Conservation (phyloP, 2,329 filamentous ascomycete genomes). For the Chrysosporium keratinophilum region DNA sequence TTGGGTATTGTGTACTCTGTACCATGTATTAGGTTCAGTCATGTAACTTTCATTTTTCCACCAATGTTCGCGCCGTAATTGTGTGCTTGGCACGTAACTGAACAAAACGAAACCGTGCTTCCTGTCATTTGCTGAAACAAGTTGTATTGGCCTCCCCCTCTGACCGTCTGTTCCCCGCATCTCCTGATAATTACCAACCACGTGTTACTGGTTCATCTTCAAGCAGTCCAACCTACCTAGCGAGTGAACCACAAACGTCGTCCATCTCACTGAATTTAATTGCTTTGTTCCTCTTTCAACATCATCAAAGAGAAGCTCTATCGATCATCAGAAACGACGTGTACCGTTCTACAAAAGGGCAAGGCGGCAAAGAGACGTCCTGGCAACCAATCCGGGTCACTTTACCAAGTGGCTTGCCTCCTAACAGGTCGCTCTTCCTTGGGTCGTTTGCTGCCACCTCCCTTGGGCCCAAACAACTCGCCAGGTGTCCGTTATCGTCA, state of each 20-base stretch:
- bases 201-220: constrained; percentile 10
- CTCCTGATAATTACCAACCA: constrained; percentile 7
- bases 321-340: neutral
- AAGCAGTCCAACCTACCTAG: constrained; percentile 9
- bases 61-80: neutral
- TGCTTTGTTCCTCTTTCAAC: constrained; percentile 11
- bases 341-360: neutral
- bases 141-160: constrained; percentile 4
- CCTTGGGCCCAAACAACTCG: constrained; percentile 2
- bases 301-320: constrained; percentile 4
- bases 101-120: neutral
- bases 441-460: constrained; percentile 6
- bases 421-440: constrained; percentile 3
- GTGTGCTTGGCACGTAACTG: neutral
- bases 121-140: constrained; percentile 4
- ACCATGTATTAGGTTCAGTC: neutral
- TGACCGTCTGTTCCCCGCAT: constrained; percentile 10
- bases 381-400: constrained; percentile 3
- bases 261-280: constrained; percentile 8
- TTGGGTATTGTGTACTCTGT: neutral
- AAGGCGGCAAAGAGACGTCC: neutral
- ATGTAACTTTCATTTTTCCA: neutral
- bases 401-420: constrained; percentile 3
- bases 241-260: constrained; percentile 8
- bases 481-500: constrained; percentile 5